These are phyloP conservation scores for Pichia scutulata DNA, from an alignment of 805 yeast species.

Conservation along the genomic window DNA sequence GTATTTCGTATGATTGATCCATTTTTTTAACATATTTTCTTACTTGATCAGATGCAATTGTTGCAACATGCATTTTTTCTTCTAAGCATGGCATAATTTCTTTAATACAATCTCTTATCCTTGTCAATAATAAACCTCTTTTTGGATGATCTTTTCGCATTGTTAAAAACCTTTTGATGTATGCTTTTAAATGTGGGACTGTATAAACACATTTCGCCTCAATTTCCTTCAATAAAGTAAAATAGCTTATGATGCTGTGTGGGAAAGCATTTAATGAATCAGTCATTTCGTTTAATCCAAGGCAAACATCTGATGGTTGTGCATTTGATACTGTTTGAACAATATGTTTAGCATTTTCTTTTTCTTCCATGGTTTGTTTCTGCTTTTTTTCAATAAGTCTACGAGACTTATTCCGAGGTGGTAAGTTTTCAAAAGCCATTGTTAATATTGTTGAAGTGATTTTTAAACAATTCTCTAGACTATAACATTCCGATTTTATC, in stretches of 20 bases:
- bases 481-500: not conserved
- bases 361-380: conserved; percentile 8
- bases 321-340: conserved; percentile 14
- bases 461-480: not conserved
- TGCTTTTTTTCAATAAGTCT: conserved; percentile 20
- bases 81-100: conserved; percentile 89
- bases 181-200: conserved; percentile 55
- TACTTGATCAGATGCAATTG: conserved; percentile 77
- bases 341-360: conserved; percentile 2
- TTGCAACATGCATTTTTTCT: conserved; percentile 96
- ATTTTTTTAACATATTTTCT: conserved; percentile 62
- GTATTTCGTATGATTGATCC: conserved; percentile 73
- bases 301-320: conserved; percentile 40
- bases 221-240: conserved; percentile 83
- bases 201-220: conserved; percentile 86
- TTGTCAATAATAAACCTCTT: conserved; percentile 30
- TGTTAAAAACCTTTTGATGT: conserved; percentile 42
- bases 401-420: conserved; percentile 24
- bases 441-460: not conserved
- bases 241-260: conserved; percentile 68
- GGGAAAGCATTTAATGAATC: conserved; percentile 93
- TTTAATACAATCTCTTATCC: conserved; percentile 39
- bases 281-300: conserved; percentile 85
- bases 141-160: conserved; percentile 32
- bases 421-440: conserved; percentile 6